phyloP scores from a whole-genome alignment of 2,329 filamentous ascomycete genomes.

The Fusarium sulawesiense region DNA sequence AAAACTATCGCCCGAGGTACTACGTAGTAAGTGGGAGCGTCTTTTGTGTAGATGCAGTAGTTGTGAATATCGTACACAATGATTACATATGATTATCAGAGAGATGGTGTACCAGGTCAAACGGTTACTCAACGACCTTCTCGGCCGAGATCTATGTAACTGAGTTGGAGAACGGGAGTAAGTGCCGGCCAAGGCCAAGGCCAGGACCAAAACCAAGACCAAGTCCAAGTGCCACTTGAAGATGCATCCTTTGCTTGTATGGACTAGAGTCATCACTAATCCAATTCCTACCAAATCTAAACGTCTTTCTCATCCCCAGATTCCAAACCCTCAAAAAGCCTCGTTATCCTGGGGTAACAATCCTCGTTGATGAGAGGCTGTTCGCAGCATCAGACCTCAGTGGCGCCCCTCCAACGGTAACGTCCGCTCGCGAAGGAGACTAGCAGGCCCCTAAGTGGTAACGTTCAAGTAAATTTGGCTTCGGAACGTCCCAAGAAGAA shows the following conservation, averaged over 20 bases:
- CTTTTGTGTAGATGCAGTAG: background rate
- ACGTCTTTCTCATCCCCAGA: slow-evolving; percentile 2
- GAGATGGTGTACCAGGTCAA: background rate
- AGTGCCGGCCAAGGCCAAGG: background rate
- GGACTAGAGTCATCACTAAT: background rate
- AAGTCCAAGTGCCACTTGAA: background rate
- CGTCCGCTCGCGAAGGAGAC: slow-evolving; percentile 22
- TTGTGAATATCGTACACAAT: background rate
- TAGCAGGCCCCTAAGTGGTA: slow-evolving; percentile 5
- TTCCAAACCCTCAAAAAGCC: background rate
- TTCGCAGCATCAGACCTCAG: slow-evolving; percentile 5
- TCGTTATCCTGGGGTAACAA: slow-evolving; percentile 17
- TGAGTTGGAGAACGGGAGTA: background rate
- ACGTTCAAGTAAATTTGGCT: slow-evolving; percentile 9
- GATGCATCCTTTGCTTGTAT: background rate
- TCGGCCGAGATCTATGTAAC: background rate
- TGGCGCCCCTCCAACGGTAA: slow-evolving; percentile 29
- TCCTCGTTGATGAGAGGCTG: slow-evolving; percentile 17
- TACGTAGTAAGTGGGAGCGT: background rate
- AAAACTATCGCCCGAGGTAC: background rate
- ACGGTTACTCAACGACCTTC: background rate
- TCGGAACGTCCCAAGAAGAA: background rate
- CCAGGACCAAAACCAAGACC: no score
- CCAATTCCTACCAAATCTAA: background rate
- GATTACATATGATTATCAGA: background rate